Evolutionary conservation across 2,329 filamentous ascomycete genomes (phyloP).

Genomic region (Tetracladium maxilliforme): DNA sequence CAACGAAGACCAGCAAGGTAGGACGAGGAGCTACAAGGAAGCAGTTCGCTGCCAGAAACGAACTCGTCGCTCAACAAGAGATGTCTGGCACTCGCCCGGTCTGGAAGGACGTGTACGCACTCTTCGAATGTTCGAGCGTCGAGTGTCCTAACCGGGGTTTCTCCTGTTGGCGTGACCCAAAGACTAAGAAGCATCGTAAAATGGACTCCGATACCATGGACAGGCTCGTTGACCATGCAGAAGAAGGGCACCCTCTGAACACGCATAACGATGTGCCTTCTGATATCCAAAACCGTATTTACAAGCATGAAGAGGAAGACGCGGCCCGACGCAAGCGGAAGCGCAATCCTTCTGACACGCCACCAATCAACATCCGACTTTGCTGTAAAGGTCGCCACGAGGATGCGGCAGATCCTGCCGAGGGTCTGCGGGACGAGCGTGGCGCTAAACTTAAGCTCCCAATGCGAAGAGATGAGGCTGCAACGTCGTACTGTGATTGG

Average conservation of each 20-base stretch:
- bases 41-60: no score
- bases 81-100: no score
- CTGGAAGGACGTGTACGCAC: constrained; percentile 8
- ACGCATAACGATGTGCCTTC: constrained; percentile 8
- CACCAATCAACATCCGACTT: no score
- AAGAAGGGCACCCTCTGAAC: constrained; percentile 5
- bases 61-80: no score
- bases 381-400: no score
- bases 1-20: no score
- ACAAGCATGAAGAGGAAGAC: constrained; percentile 9
- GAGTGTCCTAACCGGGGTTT: constrained; percentile 8
- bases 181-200: constrained; percentile 9
- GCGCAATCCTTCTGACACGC: no score
- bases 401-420: no score
- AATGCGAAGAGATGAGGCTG: constrained; percentile 7
- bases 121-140: constrained; percentile 8
- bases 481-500: constrained; percentile 10
- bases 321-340: no score
- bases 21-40: no score
- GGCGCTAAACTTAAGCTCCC: constrained; percentile 7
- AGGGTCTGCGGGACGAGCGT: no score
- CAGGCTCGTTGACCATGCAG: constrained; percentile 5
- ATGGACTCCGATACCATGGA: constrained; percentile 8
- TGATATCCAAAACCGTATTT: constrained; percentile 8
- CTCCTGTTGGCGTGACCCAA: constrained; percentile 8